Base-by-base conservation (phyloP, 2,329 filamentous ascomycete genomes). In the Cercospora beticola region DNA sequence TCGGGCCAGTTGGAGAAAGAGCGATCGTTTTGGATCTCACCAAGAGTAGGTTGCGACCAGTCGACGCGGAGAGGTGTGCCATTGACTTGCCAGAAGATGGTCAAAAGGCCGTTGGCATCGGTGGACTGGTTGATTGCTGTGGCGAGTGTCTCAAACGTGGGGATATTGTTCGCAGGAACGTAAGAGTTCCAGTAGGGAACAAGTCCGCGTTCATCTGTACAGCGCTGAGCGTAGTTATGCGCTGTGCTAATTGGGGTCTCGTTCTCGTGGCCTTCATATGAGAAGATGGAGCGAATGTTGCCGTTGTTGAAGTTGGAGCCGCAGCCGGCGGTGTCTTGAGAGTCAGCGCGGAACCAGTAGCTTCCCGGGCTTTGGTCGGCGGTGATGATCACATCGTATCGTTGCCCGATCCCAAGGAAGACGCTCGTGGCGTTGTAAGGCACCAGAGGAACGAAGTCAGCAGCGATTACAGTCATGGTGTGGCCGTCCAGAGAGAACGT, bases 31-130 rank as follows among this genome's bases (percentile, higher is more conserved):
- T 81, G 75, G 7, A 83, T 77, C 16, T 83, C 82, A 65, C 81
- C 74, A 7, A 85, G 73, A 0, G 82, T 83, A 0, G 84, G 84
- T 10, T 80, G 75, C 21, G 79, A 73, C 82, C 82, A 84, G 60
- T 80, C 73, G 28, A 82, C 78, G 49, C 79, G 75, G 67, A 84
- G 81, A 30, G 80, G 78, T 2, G 79, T 80, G 61, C 81, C 77
- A 72, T 84, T 83, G 68, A 84, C 72, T 60, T 77, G 77, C 81
- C 81, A 82, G 72, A 76, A 76, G 18, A 78, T 71, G n/a, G 70
- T 76, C 6, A 77, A 36, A 18, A 71, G 70, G 62, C 76, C 76
- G 65, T 77, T 74, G 63, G 69, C 66, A 9, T 71, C 69, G n/a
- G 71, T 75, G 40, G 71, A 71, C 66, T 76, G 75, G 59, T 77